A percentile compares a stretch with the other conserved stretches of the same genome.
These are phyloP conservation scores for Aphanomyces invadans DNA, from an alignment of 352 stramenopile genomes.

Conservation along the genomic window DNA sequence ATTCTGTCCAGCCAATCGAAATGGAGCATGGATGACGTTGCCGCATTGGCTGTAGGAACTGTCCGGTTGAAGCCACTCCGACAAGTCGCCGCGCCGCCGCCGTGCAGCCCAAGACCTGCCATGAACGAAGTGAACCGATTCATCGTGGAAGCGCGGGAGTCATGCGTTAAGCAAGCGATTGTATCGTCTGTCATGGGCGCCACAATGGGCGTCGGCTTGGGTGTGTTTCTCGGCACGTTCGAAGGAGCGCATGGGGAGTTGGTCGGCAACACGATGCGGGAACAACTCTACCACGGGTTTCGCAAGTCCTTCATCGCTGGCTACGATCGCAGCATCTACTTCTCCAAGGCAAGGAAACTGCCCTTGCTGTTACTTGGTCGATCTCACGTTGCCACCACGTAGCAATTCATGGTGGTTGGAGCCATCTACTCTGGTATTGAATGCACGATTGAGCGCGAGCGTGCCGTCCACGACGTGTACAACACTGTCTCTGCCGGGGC, in stretches of 20 bases:
- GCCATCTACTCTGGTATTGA: constrained; percentile 75
- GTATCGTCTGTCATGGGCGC: constrained; percentile 60
- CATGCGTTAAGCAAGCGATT: constrained; percentile 79
- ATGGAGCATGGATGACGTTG: too few relatives aligned
- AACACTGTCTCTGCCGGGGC: constrained; percentile 71
- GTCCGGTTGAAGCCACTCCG: too few relatives aligned
- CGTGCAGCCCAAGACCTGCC: too few relatives aligned
- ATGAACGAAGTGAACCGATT: constrained; percentile 47
- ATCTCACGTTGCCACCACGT: too few relatives aligned
- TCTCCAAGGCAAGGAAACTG: constrained; percentile 49
- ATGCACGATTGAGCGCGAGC: constrained; percentile 77
- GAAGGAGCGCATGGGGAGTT: constrained; percentile 80
- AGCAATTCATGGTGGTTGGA: constrained; percentile 80
- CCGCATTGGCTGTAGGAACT: too few relatives aligned
- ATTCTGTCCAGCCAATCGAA: neutral
- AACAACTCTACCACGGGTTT: constrained; percentile 83
- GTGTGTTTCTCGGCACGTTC: constrained; percentile 82
- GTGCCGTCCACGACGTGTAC: constrained; percentile 61
- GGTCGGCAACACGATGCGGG: constrained; percentile 74
- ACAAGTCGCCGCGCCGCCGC: neutral
- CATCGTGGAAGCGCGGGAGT: constrained; percentile 67
- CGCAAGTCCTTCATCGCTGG: constrained; percentile 69
- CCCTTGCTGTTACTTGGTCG: too few relatives aligned
- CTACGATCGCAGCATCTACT: constrained; percentile 80
- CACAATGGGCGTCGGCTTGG: constrained; percentile 70